These are phyloP conservation scores for Arthrinium phaeospermum DNA, from an alignment of 2,329 filamentous ascomycete species.

Conservation along the genomic window DNA sequence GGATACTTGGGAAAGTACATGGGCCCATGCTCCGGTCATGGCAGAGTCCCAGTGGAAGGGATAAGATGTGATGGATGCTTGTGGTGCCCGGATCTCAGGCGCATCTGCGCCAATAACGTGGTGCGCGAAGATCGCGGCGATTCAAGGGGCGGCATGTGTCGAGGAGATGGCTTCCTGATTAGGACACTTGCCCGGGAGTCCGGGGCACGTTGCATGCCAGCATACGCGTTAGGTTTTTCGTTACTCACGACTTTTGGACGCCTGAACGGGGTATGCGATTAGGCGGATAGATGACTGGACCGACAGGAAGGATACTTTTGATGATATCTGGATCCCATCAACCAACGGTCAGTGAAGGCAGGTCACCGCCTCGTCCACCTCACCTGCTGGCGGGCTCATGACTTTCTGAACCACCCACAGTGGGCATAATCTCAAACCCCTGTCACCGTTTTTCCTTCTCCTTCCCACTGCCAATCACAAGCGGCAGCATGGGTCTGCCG, in stretches of 20 bases:
- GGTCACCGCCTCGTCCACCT: not conserved
- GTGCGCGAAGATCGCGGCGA: slow-evolving; percentile 16
- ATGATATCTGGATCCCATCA: not conserved
- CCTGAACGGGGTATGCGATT: not conserved
- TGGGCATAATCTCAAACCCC: not conserved
- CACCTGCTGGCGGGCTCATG: not conserved
- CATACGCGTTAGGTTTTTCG: not conserved
- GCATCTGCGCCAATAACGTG: slow-evolving; percentile 18
- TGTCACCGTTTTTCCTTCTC: slow-evolving; percentile 2
- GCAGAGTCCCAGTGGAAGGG: slow-evolving; percentile 15
- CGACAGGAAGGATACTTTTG: not conserved
- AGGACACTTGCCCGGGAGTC: slow-evolving; percentile 3
- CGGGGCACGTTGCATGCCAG: slow-evolving; percentile 1
- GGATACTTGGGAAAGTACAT: not conserved
- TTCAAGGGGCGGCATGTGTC: slow-evolving; percentile 17
- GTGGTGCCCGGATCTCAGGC: slow-evolving; percentile 8
- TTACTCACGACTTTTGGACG: not conserved
- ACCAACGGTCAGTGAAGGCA: not conserved
- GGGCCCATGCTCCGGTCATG: not conserved
- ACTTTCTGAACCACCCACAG: not conserved
- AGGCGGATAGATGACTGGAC: not conserved
- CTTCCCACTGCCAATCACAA: not conserved
- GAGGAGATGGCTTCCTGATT: slow-evolving; percentile 14
- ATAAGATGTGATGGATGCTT: slow-evolving; percentile 17
- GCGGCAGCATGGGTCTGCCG: slow-evolving; percentile 4